These are phyloP conservation scores for Crataegus laevigata DNA, from an alignment of 306 rosid genomes.

Conservation along the genomic window DNA sequence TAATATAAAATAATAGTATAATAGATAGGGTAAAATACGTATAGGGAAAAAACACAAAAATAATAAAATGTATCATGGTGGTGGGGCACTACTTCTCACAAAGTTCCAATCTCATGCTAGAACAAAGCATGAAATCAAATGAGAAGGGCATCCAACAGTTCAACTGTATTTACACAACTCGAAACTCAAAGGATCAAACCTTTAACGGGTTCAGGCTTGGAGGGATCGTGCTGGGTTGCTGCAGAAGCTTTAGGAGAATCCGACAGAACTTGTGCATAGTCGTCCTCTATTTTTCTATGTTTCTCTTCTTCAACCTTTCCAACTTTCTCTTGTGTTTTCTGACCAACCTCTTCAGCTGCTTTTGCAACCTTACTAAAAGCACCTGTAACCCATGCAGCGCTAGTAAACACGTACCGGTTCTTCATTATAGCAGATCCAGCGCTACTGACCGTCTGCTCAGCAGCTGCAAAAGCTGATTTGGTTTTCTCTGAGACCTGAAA, in stretches of 20 bases:
- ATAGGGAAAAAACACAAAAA: too few species aligned
- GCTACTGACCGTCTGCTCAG: constrained; percentile 74
- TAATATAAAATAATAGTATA: too few species aligned
- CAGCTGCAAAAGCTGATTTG: constrained; percentile 84
- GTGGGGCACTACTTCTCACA: too few species aligned
- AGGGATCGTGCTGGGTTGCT: constrained; percentile 39
- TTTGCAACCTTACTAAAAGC: constrained; percentile 75
- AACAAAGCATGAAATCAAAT: constrained; percentile 12
- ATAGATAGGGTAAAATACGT: too few species aligned
- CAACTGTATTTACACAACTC: constrained; percentile 35
- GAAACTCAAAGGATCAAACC: constrained; percentile 75
- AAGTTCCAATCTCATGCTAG: not conserved
- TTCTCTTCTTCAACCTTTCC: constrained; percentile 54
- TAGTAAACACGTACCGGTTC: constrained; percentile 66
- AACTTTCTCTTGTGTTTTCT: constrained; percentile 75
- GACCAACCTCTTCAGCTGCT: constrained; percentile 92
- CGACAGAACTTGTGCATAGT: constrained; percentile 44
- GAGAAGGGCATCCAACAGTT: constrained; percentile 28
- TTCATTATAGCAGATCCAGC: constrained; percentile 96
- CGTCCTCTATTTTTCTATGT: constrained; percentile 50
- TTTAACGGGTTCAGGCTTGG: constrained; percentile 70
- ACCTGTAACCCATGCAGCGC: constrained; percentile 84
- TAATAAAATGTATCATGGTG: too few species aligned
- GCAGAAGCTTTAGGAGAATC: constrained; percentile 63
- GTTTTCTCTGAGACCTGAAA: constrained; percentile 96